A percentile compares a stretch with the other conserved stretches of the same genome.
Evolutionary conservation across 2,329 filamentous ascomycete genomes (phyloP).

Genomic region (Aureobasidium sp.): DNA sequence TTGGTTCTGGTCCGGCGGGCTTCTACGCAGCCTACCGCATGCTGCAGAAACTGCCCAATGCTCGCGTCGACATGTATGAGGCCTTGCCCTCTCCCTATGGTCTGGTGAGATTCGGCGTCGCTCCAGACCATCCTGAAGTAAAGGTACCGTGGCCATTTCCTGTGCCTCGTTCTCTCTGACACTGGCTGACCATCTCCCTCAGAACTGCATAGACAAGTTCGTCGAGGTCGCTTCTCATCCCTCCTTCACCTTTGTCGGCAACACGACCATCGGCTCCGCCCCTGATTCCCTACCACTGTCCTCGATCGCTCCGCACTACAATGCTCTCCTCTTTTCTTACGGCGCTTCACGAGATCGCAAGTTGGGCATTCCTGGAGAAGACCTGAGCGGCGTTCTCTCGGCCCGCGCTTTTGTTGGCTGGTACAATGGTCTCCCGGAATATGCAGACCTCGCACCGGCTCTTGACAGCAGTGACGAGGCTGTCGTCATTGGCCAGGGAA

Average conservation of each 20-base stretch:
- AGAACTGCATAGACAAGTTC: conserved; percentile 96
- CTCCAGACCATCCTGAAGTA: conserved; percentile 97
- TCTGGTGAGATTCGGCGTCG: conserved; percentile 86
- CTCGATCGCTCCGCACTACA: conserved; percentile 71
- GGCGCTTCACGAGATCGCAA: conserved; percentile 78
- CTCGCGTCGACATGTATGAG: conserved; percentile 91
- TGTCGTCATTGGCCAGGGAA: conserved; percentile 87
- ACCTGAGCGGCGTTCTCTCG: conserved; percentile 70
- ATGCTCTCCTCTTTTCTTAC: conserved; percentile 88
- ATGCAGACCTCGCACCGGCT: conserved; percentile 63
- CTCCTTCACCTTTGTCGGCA: conserved; percentile 85
- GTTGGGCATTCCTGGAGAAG: conserved; percentile 74
- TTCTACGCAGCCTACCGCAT: conserved; percentile 90
- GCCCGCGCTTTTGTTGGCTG: conserved; percentile 92
- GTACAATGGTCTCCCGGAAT: conserved; percentile 94
- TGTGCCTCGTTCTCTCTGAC: not conserved
- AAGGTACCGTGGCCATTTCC: conserved; percentile 70
- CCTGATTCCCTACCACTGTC: conserved; percentile 52
- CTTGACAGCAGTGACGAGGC: conserved; percentile 71
- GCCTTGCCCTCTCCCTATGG: conserved; percentile 87
- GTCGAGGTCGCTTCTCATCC: conserved; percentile 76
- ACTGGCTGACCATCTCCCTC: conserved; percentile 6
- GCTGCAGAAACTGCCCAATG: conserved; percentile 65
- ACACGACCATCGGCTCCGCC: conserved; percentile 66
- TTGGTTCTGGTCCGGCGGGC: conserved; percentile 90